Evolutionary conservation across 305 asterid species (phyloP), one percentile per base, ranked within the genome.

Genomic region (Petunia hybrid): DNA sequence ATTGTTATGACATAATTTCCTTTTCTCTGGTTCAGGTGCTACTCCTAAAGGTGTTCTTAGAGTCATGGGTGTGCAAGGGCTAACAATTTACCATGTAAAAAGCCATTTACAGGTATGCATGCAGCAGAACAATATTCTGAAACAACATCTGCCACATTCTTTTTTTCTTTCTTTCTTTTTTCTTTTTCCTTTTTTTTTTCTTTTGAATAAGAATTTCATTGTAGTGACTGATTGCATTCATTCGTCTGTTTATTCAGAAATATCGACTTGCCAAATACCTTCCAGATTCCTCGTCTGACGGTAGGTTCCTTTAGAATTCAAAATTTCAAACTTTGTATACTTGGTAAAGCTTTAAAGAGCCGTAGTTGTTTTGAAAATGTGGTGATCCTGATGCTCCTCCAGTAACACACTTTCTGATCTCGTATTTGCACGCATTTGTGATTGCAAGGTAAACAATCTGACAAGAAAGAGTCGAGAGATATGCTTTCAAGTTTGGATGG

Each of bases 21-120:
- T 65, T 53, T 76, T 36, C 2, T 84, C 2, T 84, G 38, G 80
- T 89, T 80, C 89, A 94, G 99, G 99, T 84, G 99, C 99, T 74
- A 96, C 99, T 77, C 99, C 99, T 10, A 96, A 96, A 87, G 99
- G 99, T 83, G 99, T 96, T 80, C 98, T 96, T 40, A 84, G 99
- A 87, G 97, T 96, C 75, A 96, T 96, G 99, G 99, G 99, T 75
- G 98, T 94, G 84, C 98, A 94, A 89, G 97, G 98, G 77, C 90
- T 94, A 80, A 96, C 98, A 55, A 96, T 96, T 83, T 96, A 96
- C 87, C 99, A 96, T 86, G 99, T 96, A 67, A 96, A 96, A 85
- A 96, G 99, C 88, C 99, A 96, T 88, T 91, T 96, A 82, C 99
- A 96, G 99, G 99, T 96, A 88, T 43, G 43, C 69, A 77, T 73